Percentiles rank a stretch among this genome's conserved stretches.
These are phyloP conservation scores for Candida arabinofermentans DNA, from an alignment of 805 yeast genomes.

Conservation along the genomic window DNA sequence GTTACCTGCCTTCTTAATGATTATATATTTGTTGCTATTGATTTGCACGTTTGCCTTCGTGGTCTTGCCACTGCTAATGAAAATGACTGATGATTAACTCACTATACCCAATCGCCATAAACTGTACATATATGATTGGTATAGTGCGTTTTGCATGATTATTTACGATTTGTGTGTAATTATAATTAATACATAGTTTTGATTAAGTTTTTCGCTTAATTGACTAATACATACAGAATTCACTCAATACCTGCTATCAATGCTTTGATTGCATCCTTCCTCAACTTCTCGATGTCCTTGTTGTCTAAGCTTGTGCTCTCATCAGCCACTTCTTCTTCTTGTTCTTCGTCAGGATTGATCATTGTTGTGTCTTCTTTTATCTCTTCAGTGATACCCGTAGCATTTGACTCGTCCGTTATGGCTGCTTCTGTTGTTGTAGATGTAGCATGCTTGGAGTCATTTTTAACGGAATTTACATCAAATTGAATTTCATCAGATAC, in stretches of 20 bases:
- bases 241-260: constrained; percentile 6
- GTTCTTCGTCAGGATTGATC: neutral
- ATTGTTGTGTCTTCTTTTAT: neutral
- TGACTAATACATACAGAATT: neutral
- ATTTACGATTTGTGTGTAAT: no score
- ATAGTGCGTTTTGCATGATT: no score
- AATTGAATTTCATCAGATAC: constrained; percentile 17
- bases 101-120: no score
- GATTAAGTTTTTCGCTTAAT: neutral
- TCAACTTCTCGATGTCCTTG: constrained; percentile 11
- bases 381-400: neutral
- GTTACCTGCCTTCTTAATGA: neutral
- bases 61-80: no score
- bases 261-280: constrained; percentile 13
- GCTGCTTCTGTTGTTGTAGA: neutral
- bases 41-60: no score
- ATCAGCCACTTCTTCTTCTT: constrained; percentile 1
- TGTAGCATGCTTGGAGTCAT: neutral
- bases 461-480: constrained; percentile 1
- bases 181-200: neutral
- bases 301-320: constrained; percentile 12
- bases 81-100: no score
- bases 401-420: neutral
- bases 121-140: no score
- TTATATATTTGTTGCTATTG: no score